Percentiles rank a stretch among this genome's conserved stretches.
Conservation (phyloP, 345 rosid genomes). For the Microthlaspi erraticum region DNA sequence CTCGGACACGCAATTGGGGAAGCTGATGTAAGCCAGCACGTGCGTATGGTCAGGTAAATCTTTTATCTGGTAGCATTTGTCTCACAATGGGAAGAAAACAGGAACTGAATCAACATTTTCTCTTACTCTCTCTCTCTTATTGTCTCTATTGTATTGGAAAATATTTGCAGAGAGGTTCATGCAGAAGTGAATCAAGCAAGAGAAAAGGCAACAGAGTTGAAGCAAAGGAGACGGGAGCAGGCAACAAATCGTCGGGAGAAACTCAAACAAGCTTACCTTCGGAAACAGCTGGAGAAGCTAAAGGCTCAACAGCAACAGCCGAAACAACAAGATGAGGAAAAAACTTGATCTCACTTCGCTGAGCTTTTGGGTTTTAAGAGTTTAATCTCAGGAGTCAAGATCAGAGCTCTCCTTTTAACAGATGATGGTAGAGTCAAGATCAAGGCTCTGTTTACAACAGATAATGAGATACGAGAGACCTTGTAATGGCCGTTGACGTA, state of each 20-base stretch:
- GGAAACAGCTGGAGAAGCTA: conserved; percentile 80
- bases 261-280: conserved; percentile 83
- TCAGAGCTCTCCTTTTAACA: not conserved
- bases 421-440: not conserved
- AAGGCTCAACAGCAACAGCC: conserved; percentile 54
- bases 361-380: conserved; percentile 4
- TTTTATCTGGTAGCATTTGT: not conserved
- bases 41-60: conserved; percentile 80
- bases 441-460: not conserved
- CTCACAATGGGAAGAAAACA: not conserved
- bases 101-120: not conserved
- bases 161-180: conserved; percentile 74
- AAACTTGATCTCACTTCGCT: conserved; percentile 5
- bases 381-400: not conserved
- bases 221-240: conserved; percentile 74
- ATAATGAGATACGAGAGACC: not conserved
- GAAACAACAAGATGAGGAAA: conserved; percentile 22
- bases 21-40: conserved; percentile 68
- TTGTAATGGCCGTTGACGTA: not conserved
- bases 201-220: conserved; percentile 70
- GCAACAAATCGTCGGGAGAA: conserved; percentile 78
- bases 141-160: not conserved
- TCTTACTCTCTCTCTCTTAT: not conserved
- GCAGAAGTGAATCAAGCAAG: conserved; percentile 88
- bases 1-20: conserved; percentile 67